A percentile compares a stretch with the other conserved stretches of the same genome.
Conservation (phyloP, 164 flowering plant species). For the Dillenia suffruticosa region DNA sequence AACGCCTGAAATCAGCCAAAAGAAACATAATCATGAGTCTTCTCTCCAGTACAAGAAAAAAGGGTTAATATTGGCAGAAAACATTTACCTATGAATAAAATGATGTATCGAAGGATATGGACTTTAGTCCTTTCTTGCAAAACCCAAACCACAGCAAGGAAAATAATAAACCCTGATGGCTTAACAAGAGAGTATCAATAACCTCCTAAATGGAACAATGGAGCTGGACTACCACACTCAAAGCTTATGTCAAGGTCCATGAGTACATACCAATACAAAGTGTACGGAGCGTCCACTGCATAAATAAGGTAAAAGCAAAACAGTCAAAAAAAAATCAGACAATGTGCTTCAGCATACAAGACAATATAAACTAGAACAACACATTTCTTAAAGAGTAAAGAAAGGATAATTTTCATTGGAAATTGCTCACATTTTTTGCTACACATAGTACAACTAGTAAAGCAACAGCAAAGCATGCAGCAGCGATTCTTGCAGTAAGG, state of each 20-base stretch:
- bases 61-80: not conserved
- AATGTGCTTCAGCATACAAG: not conserved
- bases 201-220: not conserved
- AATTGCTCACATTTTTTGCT: conserved; percentile 80
- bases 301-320: conserved; percentile 1
- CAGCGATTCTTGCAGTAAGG: conserved; percentile 83
- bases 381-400: not conserved
- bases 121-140: conserved; percentile 75
- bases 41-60: not conserved
- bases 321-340: not conserved
- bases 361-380: not conserved
- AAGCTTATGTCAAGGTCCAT: conserved; percentile 3
- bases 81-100: conserved; percentile 79
- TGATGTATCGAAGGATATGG: conserved; percentile 73
- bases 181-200: conserved; percentile 3
- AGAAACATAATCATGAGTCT: conserved; percentile 3
- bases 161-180: conserved; percentile 76
- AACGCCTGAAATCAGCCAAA: conserved; percentile 53
- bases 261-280: conserved; percentile 76
- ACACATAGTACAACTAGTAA: conserved; percentile 79
- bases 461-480: conserved; percentile 76
- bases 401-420: not conserved
- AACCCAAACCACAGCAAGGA: conserved; percentile 75
- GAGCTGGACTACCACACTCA: not conserved
- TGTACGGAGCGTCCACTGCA: conserved; percentile 95